These are phyloP conservation scores for Clarireedia monteithiana DNA, from an alignment of 2,329 filamentous ascomycete species.

Conservation along the genomic window DNA sequence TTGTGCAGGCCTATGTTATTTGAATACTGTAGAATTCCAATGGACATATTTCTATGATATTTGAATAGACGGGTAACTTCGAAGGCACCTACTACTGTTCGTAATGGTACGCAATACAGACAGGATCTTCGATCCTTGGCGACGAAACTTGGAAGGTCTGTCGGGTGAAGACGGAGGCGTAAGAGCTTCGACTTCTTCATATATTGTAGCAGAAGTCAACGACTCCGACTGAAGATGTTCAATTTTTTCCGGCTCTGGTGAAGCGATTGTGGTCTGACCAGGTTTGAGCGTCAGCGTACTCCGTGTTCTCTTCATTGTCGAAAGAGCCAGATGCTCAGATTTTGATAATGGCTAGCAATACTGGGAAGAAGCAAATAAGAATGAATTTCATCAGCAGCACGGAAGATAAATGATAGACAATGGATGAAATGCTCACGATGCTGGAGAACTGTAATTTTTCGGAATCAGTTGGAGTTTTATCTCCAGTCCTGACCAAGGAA, in stretches of 20 bases:
- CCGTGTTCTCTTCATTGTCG: slow-evolving; percentile 19
- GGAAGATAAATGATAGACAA: neutral
- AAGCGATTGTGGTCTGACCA: neutral
- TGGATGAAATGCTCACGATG: slow-evolving; percentile 1
- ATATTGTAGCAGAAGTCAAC: neutral
- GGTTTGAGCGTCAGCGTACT: slow-evolving; percentile 10
- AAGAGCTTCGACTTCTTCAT: slow-evolving; percentile 3
- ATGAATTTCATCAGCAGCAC: slow-evolving; percentile 2
- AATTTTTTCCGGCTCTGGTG: neutral
- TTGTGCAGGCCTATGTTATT: neutral
- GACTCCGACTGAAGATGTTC: neutral
- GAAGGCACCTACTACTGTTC: slow-evolving; percentile 28
- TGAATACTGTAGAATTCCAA: neutral
- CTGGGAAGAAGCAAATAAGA: neutral
- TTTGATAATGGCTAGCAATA: slow-evolving; percentile 3
- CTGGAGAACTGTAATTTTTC: neutral
- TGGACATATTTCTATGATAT: too few species aligned
- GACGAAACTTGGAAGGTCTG: slow-evolving; percentile 32
- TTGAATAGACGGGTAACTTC: too few species aligned
- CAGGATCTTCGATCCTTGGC: slow-evolving; percentile 36
- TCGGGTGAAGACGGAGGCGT: slow-evolving; percentile 22
- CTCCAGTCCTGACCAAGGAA: too few species aligned
- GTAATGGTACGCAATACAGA: slow-evolving; percentile 37
- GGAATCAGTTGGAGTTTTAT: neutral
- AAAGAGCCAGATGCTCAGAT: neutral